Evolutionary conservation across 441 rosid genomes (phyloP), one percentile per base, ranked within the genome.

Genomic region (Euphorbia schlechtendalii): DNA sequence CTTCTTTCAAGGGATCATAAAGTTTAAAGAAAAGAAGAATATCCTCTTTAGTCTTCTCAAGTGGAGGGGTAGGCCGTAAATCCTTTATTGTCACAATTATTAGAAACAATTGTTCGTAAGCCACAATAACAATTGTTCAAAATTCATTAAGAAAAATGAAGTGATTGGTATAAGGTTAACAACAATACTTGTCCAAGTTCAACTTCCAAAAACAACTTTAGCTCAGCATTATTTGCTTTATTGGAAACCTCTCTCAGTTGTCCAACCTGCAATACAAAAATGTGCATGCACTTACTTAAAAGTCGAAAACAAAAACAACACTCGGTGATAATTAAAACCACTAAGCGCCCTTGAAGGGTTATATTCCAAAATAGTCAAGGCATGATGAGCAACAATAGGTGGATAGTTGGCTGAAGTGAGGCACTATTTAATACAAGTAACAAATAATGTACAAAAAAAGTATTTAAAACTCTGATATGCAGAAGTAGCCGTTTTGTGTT

Each of bases 171-270:
- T 6, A 43, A 32, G 14, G 11, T 14, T 22, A 40, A 56, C 25
- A 78, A 67, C 57, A 68, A 68, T 81, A 94, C 99, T 82, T 40
- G 86, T 63, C 96, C 99, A 69, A 74, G 56, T 67, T 87, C 96
- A 56, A 84, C 87, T 85, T 94, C 98, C 86, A 94, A 71, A 81
- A 89, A 91, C 77, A 94, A 73, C 80, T 92, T 94, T 32, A 94
- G 73, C 67, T 91, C 99, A 1, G 96, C 90, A 81, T 83, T 91
- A 76, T 75, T 77, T 20, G 84, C 77, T 85, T 91, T 89, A 75
- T 87, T 91, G 21, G 88, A 87, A 48, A 85, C 83, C 67, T 94
- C 99, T 71, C 86, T 86, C 79, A 94, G 70, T 68, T 86, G 94
- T 59, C 96, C 99, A 73, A 91, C 99, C 99, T 91, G 73, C 69